Evolutionary conservation across 208 protist species (phyloP).

Genomic region (Herpetomonas muscarum): DNA sequence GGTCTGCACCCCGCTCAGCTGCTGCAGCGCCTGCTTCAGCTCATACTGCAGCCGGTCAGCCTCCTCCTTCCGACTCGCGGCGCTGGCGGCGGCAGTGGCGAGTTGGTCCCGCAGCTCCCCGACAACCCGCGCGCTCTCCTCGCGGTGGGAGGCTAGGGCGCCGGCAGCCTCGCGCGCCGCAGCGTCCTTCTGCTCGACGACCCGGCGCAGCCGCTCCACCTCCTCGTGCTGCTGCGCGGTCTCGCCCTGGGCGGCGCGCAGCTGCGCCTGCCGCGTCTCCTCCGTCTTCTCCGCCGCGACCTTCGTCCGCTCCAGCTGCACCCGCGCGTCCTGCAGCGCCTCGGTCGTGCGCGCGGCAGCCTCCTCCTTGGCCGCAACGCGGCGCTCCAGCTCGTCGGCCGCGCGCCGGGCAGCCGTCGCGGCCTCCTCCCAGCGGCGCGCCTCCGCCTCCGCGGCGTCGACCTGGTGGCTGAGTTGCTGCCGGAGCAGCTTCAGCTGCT

Average conservation of each 20-base stretch:
- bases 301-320: slow-evolving; percentile 13
- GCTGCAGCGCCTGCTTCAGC: slow-evolving; percentile 31
- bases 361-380: slow-evolving; percentile 9
- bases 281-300: slow-evolving; percentile 10
- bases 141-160: slow-evolving; percentile 10
- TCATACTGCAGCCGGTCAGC: slow-evolving; percentile 41
- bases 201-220: slow-evolving; percentile 10
- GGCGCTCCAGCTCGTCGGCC: slow-evolving; percentile 7
- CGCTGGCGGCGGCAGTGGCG: slow-evolving; percentile 21
- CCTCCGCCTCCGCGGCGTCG: slow-evolving; percentile 4
- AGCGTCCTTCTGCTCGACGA: slow-evolving; percentile 25
- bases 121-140: slow-evolving; percentile 13
- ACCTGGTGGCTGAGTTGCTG: slow-evolving; percentile 8
- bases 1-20: slow-evolving; percentile 26
- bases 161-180: slow-evolving; percentile 17
- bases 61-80: slow-evolving; percentile 24
- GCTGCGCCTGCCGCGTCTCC: slow-evolving; percentile 17
- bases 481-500: background rate
- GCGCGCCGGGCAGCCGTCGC: background rate
- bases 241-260: slow-evolving; percentile 22
- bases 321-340: slow-evolving; percentile 11
- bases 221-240: slow-evolving; percentile 20
- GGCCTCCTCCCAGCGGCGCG: slow-evolving; percentile 6
- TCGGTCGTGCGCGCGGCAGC: slow-evolving; percentile 16
- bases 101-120: slow-evolving; percentile 38